A percentile compares a stretch with the other conserved stretches of the same genome.
These are phyloP conservation scores for Calamus simplicifolius DNA, from an alignment of 176 grass and related monocot species.

Conservation along the genomic window DNA sequence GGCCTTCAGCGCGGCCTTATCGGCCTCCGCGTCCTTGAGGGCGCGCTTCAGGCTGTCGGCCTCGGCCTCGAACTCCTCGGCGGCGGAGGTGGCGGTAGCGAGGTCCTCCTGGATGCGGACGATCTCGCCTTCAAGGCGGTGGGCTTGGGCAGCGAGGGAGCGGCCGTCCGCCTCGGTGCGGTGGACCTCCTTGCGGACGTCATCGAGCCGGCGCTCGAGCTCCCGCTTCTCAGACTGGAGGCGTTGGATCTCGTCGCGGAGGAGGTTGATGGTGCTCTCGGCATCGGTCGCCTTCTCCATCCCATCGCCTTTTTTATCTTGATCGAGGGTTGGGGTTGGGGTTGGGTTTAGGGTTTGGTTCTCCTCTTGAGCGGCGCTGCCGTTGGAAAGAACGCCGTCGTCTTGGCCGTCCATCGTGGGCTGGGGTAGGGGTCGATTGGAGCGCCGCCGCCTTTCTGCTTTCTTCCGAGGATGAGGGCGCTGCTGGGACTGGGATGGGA, in stretches of 20 bases:
- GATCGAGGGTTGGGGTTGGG: no score
- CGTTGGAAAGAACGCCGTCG: no score
- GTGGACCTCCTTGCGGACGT: not conserved
- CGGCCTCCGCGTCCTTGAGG: conserved; percentile 12
- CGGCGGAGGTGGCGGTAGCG: conserved; percentile 20
- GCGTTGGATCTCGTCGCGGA: conserved; percentile 40
- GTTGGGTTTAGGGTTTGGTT: no score
- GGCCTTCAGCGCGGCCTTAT: conserved; percentile 13
- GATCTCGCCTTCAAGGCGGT: conserved; percentile 33
- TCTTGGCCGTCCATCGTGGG: no score
- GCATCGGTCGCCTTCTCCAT: conserved; percentile 16
- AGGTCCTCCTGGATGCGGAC: conserved; percentile 21
- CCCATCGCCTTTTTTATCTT: not conserved
- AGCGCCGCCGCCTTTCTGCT: no score
- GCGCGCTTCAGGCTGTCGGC: conserved; percentile 30
- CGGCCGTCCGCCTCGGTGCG: conserved; percentile 10
- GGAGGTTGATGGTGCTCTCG: conserved; percentile 29
- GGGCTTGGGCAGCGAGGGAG: conserved; percentile 9
- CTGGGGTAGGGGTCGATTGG: no score
- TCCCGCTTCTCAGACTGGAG: conserved; percentile 32
- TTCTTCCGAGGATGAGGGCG: no score
- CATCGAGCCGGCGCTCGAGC: conserved; percentile 36
- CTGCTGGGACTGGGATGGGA: no score
- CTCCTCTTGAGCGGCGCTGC: no score
- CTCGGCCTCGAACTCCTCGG: conserved; percentile 11